These are phyloP conservation scores for Hypoxylon rickii DNA, from an alignment of 495 filamentous ascomycete species.

Conservation along the genomic window DNA sequence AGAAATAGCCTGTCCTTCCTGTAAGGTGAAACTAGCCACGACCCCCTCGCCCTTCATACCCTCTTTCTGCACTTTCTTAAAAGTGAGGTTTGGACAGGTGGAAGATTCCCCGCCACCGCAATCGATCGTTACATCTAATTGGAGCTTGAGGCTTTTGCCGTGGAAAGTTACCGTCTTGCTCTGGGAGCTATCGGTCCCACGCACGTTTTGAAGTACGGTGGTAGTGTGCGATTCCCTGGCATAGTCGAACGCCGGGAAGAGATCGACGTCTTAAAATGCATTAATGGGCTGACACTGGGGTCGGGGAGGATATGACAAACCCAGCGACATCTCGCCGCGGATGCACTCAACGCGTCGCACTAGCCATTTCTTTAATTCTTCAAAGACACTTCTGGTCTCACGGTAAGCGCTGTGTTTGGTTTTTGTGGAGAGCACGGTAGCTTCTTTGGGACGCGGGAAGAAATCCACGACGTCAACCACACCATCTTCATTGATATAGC, in stretches of 20 bases:
- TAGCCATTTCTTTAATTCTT: conserved; percentile 62
- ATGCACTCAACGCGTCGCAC: conserved; percentile 73
- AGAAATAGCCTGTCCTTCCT: conserved; percentile 68
- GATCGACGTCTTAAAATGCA: conserved; percentile 53
- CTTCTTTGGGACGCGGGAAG: conserved; percentile 64
- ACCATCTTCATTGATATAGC: conserved; percentile 72
- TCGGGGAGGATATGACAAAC: conserved; percentile 25
- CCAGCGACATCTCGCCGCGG: conserved; percentile 61
- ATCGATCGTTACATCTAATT: conserved; percentile 68
- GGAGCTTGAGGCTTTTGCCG: conserved; percentile 58
- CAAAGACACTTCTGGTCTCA: conserved; percentile 53
- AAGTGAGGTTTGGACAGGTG: conserved; percentile 53
- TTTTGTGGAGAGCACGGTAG: conserved; percentile 47
- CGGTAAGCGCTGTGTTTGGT: conserved; percentile 54
- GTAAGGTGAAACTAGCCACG: conserved; percentile 58
- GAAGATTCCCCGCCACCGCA: conserved; percentile 54
- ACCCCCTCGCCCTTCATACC: conserved; percentile 64
- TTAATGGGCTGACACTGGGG: background rate
- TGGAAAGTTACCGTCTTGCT: conserved; percentile 67
- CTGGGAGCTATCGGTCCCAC: conserved; percentile 39
- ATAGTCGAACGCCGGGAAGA: conserved; percentile 75
- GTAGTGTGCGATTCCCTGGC: conserved; percentile 62
- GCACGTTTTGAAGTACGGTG: conserved; percentile 48
- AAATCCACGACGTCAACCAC: conserved; percentile 73
- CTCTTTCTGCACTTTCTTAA: conserved; percentile 54